Evolutionary conservation across 371 early-diverging fungal species (phyloP).

Genomic region (Mortierella sp.): DNA sequence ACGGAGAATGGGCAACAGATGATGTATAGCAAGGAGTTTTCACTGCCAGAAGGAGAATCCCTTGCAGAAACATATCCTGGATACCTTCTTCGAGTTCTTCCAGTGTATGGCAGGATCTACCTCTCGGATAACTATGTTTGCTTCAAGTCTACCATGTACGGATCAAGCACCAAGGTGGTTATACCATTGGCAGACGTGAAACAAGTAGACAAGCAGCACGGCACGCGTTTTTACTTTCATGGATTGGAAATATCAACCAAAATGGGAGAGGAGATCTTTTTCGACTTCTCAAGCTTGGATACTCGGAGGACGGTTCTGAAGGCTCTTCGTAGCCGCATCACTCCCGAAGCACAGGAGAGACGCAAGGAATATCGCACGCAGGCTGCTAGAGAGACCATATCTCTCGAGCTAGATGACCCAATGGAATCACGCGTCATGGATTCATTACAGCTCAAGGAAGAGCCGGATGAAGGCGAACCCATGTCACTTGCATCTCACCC

Average conservation of each 20-base stretch:
- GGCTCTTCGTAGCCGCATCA: slow-evolving; percentile 26
- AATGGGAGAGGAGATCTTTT: slow-evolving; percentile 57
- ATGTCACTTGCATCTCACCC: slow-evolving; percentile 37
- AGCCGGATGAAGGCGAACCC: slow-evolving; percentile 37
- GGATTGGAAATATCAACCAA: slow-evolving; percentile 56
- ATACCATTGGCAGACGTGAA: slow-evolving; percentile 58
- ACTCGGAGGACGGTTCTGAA: slow-evolving; percentile 42
- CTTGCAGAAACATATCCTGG: slow-evolving; percentile 63
- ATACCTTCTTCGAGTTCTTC: slow-evolving; percentile 59
- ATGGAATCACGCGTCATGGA: slow-evolving; percentile 30
- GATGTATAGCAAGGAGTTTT: slow-evolving; percentile 68
- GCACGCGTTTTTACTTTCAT: slow-evolving; percentile 53
- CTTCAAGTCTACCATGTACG: slow-evolving; percentile 73
- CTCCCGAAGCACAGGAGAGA: slow-evolving; percentile 36
- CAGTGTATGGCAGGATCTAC: slow-evolving; percentile 73
- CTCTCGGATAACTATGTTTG: slow-evolving; percentile 73
- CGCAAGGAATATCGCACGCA: slow-evolving; percentile 25
- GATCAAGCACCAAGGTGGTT: slow-evolving; percentile 59
- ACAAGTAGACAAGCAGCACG: slow-evolving; percentile 43
- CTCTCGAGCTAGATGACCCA: slow-evolving; percentile 32
- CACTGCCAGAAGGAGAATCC: slow-evolving; percentile 67
- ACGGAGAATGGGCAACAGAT: slow-evolving; percentile 66
- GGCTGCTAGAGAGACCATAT: slow-evolving; percentile 25
- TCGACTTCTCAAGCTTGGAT: slow-evolving; percentile 62
- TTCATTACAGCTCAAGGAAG: slow-evolving; percentile 37